Evolutionary conservation across 108 stramenopile genomes (phyloP).

Genomic region (Cyclotella sp.): DNA sequence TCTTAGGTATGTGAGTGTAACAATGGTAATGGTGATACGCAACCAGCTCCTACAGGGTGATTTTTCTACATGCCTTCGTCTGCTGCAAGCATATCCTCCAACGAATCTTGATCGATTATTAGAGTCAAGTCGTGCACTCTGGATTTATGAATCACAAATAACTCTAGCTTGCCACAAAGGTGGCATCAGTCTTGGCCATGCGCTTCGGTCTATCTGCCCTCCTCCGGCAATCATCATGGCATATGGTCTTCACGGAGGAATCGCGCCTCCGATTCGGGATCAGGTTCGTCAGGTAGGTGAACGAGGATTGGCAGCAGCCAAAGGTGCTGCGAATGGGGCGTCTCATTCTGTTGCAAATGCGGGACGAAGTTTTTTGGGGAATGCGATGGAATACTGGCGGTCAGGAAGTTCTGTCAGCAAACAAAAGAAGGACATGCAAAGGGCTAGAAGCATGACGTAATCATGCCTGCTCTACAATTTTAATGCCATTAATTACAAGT

Average conservation of each 20-base stretch:
- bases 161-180: conserved; percentile 81
- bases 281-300: conserved; percentile 49
- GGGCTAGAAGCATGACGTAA: no score
- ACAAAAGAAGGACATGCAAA: conserved; percentile 12
- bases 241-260: conserved; percentile 72
- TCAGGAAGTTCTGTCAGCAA: conserved; percentile 25
- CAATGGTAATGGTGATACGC: conserved; percentile 92
- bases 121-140: conserved; percentile 76
- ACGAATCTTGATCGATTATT: conserved; percentile 75
- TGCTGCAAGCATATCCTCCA: conserved; percentile 81
- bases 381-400: conserved; percentile 49
- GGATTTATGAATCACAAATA: conserved; percentile 88
- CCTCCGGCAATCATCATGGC: conserved; percentile 82
- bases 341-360: conserved; percentile 53
- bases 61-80: conserved; percentile 72
- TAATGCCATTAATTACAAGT: no score
- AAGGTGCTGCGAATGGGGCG: conserved; percentile 49
- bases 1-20: conserved; percentile 90
- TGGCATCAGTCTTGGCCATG: conserved; percentile 71
- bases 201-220: conserved; percentile 70
- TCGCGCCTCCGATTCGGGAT: conserved; percentile 53
- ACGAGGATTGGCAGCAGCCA: conserved; percentile 48
- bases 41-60: conserved; percentile 80
- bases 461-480: no score
- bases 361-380: conserved; percentile 51